These are phyloP conservation scores for Hypoxylon sp. DNA, from an alignment of 2,329 filamentous ascomycete species.

Conservation along the genomic window DNA sequence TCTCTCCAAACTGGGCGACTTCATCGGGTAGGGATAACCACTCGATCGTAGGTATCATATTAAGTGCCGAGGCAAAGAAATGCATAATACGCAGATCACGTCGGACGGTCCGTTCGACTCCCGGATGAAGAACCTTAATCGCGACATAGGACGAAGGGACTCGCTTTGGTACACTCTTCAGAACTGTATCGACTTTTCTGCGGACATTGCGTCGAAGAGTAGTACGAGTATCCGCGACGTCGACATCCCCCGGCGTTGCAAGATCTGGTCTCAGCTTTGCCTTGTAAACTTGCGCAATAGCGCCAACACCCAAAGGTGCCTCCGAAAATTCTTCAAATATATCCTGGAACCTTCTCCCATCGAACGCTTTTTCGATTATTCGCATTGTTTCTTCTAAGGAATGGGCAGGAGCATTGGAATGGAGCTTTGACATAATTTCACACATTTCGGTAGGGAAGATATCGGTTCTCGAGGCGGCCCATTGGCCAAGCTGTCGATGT, in stretches of 20 bases:
- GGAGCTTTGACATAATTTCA: conserved; percentile 89
- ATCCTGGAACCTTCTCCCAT: conserved; percentile 79
- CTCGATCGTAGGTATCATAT: conserved; percentile 90
- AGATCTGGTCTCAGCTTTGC: conserved; percentile 87
- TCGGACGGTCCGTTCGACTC: conserved; percentile 88
- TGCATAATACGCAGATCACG: conserved; percentile 93
- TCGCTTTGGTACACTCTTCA: conserved; percentile 85
- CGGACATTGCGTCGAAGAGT: conserved; percentile 74
- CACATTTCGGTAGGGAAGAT: conserved; percentile 96
- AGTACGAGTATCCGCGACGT: conserved; percentile 59
- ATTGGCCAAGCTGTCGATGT: conserved; percentile 82
- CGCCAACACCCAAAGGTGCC: conserved; percentile 87
- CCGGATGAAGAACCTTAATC: conserved; percentile 93
- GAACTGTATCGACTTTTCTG: conserved; percentile 82
- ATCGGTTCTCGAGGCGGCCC: conserved; percentile 94
- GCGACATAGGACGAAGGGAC: conserved; percentile 94
- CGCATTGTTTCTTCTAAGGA: conserved; percentile 80
- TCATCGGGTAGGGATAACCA: conserved; percentile 97
- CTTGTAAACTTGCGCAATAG: conserved; percentile 97
- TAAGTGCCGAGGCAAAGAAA: conserved; percentile 86
- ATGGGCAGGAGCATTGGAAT: conserved; percentile 94
- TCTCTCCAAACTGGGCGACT: conserved; percentile 91
- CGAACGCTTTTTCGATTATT: conserved; percentile 84
- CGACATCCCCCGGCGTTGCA: conserved; percentile 68
- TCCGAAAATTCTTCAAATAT: conserved; percentile 98